Conservation (phyloP, 1,284 basidiomycete genomes). For the Ustilago trichophora region DNA sequence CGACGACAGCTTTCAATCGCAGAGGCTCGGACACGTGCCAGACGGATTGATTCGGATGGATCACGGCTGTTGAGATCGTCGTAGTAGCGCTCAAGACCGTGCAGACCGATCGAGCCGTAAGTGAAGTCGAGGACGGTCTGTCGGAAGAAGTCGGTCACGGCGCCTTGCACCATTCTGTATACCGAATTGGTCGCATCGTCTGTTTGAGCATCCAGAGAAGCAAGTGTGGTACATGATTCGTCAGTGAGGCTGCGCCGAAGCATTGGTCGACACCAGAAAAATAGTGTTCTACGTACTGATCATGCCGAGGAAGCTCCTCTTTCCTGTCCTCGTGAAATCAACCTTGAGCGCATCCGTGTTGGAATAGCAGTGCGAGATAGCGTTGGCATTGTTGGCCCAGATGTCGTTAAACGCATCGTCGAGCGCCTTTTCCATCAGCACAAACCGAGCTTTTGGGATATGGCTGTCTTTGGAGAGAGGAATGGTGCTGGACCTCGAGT, state of each 20-base stretch:
- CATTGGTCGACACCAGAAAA: too few species aligned
- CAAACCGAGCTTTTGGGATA: constrained; percentile 7
- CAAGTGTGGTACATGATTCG: too few species aligned
- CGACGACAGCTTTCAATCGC: constrained; percentile 51
- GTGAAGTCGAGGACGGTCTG: constrained; percentile 71
- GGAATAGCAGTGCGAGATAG: constrained; percentile 59
- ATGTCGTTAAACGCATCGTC: constrained; percentile 74
- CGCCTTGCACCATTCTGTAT: constrained; percentile 67
- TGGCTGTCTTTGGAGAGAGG: neutral
- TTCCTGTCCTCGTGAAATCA: constrained; percentile 91
- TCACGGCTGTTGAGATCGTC: constrained; percentile 80
- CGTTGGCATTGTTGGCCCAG: constrained; percentile 87
- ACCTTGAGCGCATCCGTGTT: constrained; percentile 86
- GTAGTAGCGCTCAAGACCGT: constrained; percentile 50
- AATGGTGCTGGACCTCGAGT: neutral
- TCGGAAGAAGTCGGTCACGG: constrained; percentile 89
- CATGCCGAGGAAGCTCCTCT: constrained; percentile 87
- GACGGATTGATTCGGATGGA: constrained; percentile 83
- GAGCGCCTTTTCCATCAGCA: constrained; percentile 33
- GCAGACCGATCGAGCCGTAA: constrained; percentile 38
- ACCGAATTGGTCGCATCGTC: constrained; percentile 60
- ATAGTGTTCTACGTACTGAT: constrained; percentile 43
- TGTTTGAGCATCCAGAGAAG: too few species aligned
- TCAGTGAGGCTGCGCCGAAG: too few species aligned
- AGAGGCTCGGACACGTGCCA: constrained; percentile 78